These are phyloP conservation scores for Exutisphaerella laricina DNA, from an alignment of 2,329 filamentous ascomycete species.

Conservation along the genomic window DNA sequence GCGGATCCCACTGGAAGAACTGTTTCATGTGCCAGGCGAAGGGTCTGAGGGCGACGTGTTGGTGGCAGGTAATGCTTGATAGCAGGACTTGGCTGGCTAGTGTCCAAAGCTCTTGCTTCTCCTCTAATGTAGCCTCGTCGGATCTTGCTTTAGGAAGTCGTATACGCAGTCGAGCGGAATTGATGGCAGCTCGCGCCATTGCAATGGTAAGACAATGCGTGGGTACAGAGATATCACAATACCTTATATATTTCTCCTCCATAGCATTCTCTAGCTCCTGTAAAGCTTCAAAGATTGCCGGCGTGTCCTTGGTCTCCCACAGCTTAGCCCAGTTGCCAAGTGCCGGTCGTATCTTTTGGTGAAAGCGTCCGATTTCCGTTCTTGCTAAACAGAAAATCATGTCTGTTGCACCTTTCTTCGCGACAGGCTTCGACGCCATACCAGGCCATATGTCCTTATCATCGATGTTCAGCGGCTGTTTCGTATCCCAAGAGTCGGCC, in stretches of 20 bases:
- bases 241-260: constrained; percentile 41
- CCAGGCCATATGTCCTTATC: constrained; percentile 37
- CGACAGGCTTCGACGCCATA: constrained; percentile 42
- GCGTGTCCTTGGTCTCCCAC: constrained; percentile 16
- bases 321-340: constrained; percentile 18
- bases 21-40: constrained; percentile 51
- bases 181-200: constrained; percentile 41
- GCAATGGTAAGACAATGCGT: constrained; percentile 42
- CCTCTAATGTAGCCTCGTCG: constrained; percentile 26
- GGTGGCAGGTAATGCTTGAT: constrained; percentile 38
- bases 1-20: constrained; percentile 44
- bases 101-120: constrained; percentile 39
- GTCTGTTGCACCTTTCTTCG: constrained; percentile 51
- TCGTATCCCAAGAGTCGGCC: constrained; percentile 30
- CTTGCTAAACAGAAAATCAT: constrained; percentile 44
- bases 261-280: constrained; percentile 39
- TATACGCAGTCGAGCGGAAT: constrained; percentile 41
- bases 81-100: constrained; percentile 39
- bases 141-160: constrained; percentile 39
- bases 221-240: constrained; percentile 41
- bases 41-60: constrained; percentile 37
- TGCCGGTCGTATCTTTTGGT: constrained; percentile 25
- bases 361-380: constrained; percentile 39
- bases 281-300: constrained; percentile 27
- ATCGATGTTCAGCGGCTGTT: constrained; percentile 33